A percentile compares a stretch with the other conserved stretches of the same genome.
Conservation (phyloP, 305 asterid genomes). For the Fraxinus baroniana region DNA sequence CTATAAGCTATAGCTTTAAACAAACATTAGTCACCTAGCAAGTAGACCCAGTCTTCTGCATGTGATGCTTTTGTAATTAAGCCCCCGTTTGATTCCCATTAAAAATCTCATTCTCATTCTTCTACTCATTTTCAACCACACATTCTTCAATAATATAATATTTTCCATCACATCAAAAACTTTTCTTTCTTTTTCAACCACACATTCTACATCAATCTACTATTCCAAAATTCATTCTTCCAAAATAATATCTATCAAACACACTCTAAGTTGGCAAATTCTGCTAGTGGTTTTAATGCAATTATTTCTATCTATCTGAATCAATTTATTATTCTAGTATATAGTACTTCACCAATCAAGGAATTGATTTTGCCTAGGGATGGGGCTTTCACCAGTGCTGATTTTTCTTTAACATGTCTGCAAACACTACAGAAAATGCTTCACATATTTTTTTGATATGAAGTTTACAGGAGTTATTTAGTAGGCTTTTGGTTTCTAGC, state of each 20-base stretch:
- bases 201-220: too few species aligned
- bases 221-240: too few species aligned
- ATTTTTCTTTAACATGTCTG: neutral
- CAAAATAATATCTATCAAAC: too few species aligned
- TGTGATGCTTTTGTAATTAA: slow-evolving; percentile 1
- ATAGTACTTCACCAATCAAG: neutral
- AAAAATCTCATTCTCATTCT: too few species aligned
- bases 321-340: neutral
- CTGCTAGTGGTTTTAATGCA: neutral
- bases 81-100: too few species aligned
- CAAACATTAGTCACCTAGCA: neutral
- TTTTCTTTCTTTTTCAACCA: too few species aligned
- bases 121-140: too few species aligned
- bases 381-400: neutral
- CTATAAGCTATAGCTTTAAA: neutral
- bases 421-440: neutral
- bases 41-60: neutral
- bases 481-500: neutral
- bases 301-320: neutral
- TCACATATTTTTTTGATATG: neutral
- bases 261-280: neutral
- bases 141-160: too few species aligned
- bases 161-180: too few species aligned
- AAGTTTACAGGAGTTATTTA: neutral
- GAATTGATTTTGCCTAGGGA: neutral